Percentiles rank a stretch among this genome's conserved stretches.
Conservation (phyloP, 768 basidiomycete genomes). For the Rubroboletus satanas region DNA sequence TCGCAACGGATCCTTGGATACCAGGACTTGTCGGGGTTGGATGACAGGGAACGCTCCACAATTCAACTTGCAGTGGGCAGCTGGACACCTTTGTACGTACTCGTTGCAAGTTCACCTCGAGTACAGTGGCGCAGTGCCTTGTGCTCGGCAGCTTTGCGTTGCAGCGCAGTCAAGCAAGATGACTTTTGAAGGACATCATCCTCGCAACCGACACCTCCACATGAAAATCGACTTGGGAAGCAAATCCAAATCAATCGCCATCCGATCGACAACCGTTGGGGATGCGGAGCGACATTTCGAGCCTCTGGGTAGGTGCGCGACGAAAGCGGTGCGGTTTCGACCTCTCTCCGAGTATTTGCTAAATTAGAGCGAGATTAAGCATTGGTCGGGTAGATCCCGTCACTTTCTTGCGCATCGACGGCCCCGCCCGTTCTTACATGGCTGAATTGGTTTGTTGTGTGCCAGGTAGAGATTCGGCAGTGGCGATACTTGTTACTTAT, state of each 20-base stretch:
- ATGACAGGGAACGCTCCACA: background rate
- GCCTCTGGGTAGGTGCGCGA: too few relatives aligned
- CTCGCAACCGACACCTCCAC: background rate
- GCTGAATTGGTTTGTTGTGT: background rate
- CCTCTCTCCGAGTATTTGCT: background rate
- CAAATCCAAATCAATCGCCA: too few relatives aligned
- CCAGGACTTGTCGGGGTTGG: background rate
- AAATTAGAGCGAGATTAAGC: background rate
- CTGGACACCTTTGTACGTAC: background rate
- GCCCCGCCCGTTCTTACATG: too few relatives aligned
- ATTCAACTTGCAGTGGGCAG: background rate
- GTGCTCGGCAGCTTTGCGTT: background rate
- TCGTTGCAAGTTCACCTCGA: background rate
- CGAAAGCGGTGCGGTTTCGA: background rate
- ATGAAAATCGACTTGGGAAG: background rate
- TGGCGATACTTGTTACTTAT: background rate
- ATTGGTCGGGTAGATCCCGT: background rate
- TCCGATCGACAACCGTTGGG: background rate
- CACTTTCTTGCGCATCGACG: background rate
- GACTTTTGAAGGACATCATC: background rate
- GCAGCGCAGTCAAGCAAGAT: background rate
- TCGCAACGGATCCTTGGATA: background rate
- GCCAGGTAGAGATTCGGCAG: background rate
- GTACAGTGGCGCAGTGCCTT: background rate
- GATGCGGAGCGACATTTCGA: too few relatives aligned